Percentiles rank a stretch among this genome's conserved stretches.
phyloP scores from a whole-genome alignment of 2,329 filamentous ascomycete genomes.

The Calycina herbarum region DNA sequence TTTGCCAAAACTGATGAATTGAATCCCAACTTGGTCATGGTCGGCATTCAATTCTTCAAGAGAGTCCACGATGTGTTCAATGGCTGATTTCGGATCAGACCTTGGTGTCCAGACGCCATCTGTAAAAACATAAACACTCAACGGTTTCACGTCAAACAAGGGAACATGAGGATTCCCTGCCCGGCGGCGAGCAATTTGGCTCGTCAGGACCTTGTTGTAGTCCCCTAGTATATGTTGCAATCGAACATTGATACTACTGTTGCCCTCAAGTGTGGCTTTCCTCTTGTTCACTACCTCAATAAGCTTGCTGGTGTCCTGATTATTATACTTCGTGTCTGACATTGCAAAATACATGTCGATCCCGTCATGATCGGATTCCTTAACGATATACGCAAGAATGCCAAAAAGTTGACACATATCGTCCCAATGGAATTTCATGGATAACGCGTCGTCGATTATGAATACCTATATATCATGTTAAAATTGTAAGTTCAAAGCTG shows the following conservation, averaged over 20 bases:
- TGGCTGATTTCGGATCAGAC: conserved; percentile 5
- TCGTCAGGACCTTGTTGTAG: background rate
- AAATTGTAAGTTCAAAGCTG: too few relatives aligned
- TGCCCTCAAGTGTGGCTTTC: background rate
- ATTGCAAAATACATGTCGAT: conserved; percentile 20
- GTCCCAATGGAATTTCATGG: conserved; percentile 19
- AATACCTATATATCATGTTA: conserved; percentile 13
- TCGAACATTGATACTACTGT: conserved; percentile 9
- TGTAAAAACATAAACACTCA: conserved; percentile 19
- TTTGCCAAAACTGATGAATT: conserved; percentile 28
- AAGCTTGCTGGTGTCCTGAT: conserved; percentile 5
- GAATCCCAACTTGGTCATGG: conserved; percentile 21
- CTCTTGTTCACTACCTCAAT: background rate
- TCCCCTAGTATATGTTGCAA: conserved; percentile 6
- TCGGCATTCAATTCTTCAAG: background rate
- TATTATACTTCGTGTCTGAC: conserved; percentile 4
- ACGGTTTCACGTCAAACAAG: background rate
- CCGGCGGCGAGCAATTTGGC: background rate
- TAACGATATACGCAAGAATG: conserved; percentile 23
- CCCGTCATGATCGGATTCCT: conserved; percentile 18
- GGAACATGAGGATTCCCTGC: background rate
- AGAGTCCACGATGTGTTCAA: conserved; percentile 8
- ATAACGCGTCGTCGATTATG: conserved; percentile 18
- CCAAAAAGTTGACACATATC: conserved; percentile 14
- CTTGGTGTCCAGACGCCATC: conserved; percentile 14